phyloP scores from a whole-genome alignment of 2,329 filamentous ascomycete species.

The Pestalotiopsis fici region DNA sequence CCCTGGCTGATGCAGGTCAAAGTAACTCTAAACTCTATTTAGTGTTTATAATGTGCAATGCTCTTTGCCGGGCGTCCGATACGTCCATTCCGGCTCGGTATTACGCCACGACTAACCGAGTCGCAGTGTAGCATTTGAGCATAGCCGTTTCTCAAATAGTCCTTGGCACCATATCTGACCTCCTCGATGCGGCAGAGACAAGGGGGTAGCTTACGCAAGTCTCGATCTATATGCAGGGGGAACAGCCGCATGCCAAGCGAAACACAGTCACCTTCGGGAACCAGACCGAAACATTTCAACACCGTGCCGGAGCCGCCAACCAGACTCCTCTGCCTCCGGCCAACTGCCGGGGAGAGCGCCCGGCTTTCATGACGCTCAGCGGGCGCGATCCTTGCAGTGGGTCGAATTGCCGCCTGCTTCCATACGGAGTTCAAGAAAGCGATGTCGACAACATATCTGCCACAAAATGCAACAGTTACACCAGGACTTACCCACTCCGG shows the following conservation, averaged over 20 bases:
- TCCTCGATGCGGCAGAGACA: constrained; percentile 2
- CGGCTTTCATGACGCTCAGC: background rate
- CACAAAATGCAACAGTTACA: background rate
- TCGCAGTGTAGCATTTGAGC: background rate
- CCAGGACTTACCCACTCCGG: background rate
- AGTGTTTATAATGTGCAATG: background rate
- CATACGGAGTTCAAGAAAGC: background rate
- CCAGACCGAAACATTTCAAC: background rate
- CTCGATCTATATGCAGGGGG: background rate
- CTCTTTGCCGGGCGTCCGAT: background rate
- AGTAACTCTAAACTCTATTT: background rate
- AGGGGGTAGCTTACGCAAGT: background rate
- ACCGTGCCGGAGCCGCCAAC: background rate
- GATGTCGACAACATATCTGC: background rate
- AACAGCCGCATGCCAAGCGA: constrained; percentile 1
- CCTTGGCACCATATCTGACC: background rate
- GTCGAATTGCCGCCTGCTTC: background rate
- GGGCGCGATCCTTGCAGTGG: background rate
- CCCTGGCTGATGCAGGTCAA: background rate
- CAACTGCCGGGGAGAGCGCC: background rate
- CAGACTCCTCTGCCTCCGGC: background rate
- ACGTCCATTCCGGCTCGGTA: background rate
- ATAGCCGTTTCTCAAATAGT: background rate
- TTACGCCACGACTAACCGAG: background rate
- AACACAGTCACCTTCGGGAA: constrained; percentile 1